Evolutionary conservation across 495 filamentous ascomycete genomes (phyloP), one percentile per base, ranked within the genome.

Genomic region (Neurospora sp.): DNA sequence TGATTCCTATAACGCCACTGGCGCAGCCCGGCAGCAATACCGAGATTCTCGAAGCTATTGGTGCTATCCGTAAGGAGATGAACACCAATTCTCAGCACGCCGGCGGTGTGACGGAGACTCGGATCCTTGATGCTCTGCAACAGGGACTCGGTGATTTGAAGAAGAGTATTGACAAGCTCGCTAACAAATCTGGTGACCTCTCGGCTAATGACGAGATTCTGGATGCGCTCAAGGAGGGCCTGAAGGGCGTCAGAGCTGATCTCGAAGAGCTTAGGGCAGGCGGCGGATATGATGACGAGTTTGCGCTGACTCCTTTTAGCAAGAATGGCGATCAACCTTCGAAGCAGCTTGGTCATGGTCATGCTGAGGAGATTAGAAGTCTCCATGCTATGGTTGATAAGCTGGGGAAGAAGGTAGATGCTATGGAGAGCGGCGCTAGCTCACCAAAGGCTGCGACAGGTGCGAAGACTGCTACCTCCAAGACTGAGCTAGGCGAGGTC

Each of bases 131-230:
- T 78, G 91, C 91, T 6, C 83, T 98, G 71, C 90, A 94, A 70
- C 93, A 97, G 61, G 93, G 93, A 20, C 87, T 97, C 8, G 90
- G 90, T 68, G 86, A 87, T 4, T 86, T 98, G 40, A 88, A 90
- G 10, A 81, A 84, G 12, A 92, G 94, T 76, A 84, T 98, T n/a
- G 89, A 92, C 72, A 93, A 89, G 75, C 86, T 94, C 16, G 14
- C 53, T 65, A 89, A 94, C 74, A 94, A 93, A 83, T 92, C 93
- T 4, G 53, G 53, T 65, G 53, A 65, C 74, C 87, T 93, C 80
- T 93, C 92, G 20, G 90, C 90, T 35, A 93, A 89, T 71, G 90
- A 94, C 70, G 93, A 97, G 77, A 94, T 97, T 65, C 85, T 97
- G 6, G 93, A 97, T 70, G 91, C 93, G 2, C 86, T 98, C 69